phyloP scores from a whole-genome alignment of 2,329 filamentous ascomycete genomes.

The Sporothrix curviconia region DNA sequence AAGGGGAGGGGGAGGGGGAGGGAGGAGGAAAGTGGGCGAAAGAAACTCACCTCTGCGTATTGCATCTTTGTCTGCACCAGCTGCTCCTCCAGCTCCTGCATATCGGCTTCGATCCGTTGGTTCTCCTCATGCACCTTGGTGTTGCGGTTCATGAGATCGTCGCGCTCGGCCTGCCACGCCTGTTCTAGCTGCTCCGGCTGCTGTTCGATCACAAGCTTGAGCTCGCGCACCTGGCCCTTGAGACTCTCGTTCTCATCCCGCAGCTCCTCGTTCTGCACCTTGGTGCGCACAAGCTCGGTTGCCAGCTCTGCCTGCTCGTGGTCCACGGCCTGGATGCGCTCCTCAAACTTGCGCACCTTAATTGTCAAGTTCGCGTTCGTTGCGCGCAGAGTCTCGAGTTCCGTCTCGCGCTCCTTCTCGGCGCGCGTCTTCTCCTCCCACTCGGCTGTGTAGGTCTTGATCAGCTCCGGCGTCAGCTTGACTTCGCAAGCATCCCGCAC shows the following conservation, averaged over 20 bases:
- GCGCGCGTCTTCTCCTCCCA: constrained; percentile 87
- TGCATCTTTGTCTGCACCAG: constrained; percentile 91
- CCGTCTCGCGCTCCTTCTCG: constrained; percentile 75
- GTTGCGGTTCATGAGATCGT: constrained; percentile 86
- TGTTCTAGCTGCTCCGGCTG: constrained; percentile 85
- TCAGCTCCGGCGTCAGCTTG: constrained; percentile 73
- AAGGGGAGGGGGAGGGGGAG: no score
- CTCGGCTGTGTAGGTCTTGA: constrained; percentile 74
- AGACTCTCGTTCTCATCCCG: constrained; percentile 85
- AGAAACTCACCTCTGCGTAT: constrained; percentile 95
- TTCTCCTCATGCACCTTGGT: constrained; percentile 93
- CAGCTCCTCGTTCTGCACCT: constrained; percentile 88
- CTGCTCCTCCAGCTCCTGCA: constrained; percentile 86
- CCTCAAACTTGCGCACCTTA: constrained; percentile 78
- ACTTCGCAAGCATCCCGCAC: constrained; percentile 88
- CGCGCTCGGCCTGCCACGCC: constrained; percentile 75
- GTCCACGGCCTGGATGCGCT: constrained; percentile 81
- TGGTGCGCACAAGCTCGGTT: constrained; percentile 83
- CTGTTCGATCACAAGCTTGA: constrained; percentile 79
- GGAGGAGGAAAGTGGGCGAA: no score
- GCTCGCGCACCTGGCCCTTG: constrained; percentile 74
- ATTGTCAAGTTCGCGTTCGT: constrained; percentile 61
- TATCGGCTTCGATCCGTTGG: constrained; percentile 75
- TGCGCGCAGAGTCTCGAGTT: constrained; percentile 66
- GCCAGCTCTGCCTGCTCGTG: constrained; percentile 85